Percentiles rank a stretch among this genome's conserved stretches.
Conservation (phyloP, 1,139 yeast species). For the Blastobotrys petasosporus region DNA sequence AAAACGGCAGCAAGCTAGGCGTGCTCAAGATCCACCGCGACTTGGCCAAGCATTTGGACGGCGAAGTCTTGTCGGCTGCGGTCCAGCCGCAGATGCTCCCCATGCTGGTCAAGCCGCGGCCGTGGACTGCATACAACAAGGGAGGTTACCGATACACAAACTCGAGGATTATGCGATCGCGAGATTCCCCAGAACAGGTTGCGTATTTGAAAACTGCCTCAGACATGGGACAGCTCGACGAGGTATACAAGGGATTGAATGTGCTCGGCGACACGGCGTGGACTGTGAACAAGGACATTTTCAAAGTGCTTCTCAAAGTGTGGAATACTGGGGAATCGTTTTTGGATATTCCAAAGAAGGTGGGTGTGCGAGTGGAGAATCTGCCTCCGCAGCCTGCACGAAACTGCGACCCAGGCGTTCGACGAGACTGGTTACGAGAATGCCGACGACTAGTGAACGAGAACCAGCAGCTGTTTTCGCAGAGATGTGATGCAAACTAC, state of each 20-base stretch:
- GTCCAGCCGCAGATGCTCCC: slow-evolving; percentile 89
- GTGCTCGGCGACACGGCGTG: slow-evolving; percentile 86
- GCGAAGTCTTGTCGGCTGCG: slow-evolving; percentile 58
- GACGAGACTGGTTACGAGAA: slow-evolving; percentile 60
- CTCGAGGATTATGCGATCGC: slow-evolving; percentile 62
- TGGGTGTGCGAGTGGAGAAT: slow-evolving; percentile 40
- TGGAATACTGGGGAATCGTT: slow-evolving; percentile 86
- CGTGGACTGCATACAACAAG: slow-evolving; percentile 73
- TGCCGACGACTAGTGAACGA: slow-evolving; percentile 55
- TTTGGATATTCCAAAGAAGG: slow-evolving; percentile 66
- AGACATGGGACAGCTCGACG: slow-evolving; percentile 55
- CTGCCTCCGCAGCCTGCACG: slow-evolving; percentile 63
- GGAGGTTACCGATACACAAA: slow-evolving; percentile 79
- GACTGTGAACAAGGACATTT: slow-evolving; percentile 76
- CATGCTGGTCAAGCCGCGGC: slow-evolving; percentile 83
- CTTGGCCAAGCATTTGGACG: slow-evolving; percentile 59
- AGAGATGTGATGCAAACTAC: slow-evolving; percentile 89
- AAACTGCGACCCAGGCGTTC: slow-evolving; percentile 59
- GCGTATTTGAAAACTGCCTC: slow-evolving; percentile 87
- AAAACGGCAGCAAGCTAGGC: slow-evolving; percentile 75
- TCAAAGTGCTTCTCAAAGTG: slow-evolving; percentile 61
- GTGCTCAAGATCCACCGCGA: slow-evolving; percentile 70
- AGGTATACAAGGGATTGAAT: slow-evolving; percentile 75
- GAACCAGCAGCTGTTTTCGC: slow-evolving; percentile 66
- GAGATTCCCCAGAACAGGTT: slow-evolving; percentile 81